Base-by-base conservation (phyloP, 2,329 filamentous ascomycete species). In the Nemania sp. region DNA sequence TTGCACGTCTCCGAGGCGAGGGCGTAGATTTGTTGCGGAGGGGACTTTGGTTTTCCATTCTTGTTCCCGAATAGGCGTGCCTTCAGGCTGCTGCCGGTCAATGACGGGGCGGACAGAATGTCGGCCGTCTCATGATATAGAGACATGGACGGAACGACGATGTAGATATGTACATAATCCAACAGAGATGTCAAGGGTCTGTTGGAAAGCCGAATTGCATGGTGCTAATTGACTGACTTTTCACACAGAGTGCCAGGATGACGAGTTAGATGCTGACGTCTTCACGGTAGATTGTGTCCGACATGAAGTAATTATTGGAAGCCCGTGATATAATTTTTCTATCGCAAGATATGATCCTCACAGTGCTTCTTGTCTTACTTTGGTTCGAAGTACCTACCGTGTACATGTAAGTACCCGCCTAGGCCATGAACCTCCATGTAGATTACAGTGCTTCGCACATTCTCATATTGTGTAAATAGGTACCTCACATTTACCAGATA, bases 121-220 rank as follows among this genome's bases (percentile, higher is more conserved):
- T 87, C 83, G 3, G 90, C 92, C 6, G 93, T 90, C 79, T 98
- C 95, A 74, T 96, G 90, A 75, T 99, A 99, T 58, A 99, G 88
- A 49, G 93, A 96, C 94, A 98, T 98, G 56, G 48, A 46, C 25
- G 21, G n/a, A 18, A 25, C 45, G 32, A 11, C 11, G 15, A 53
- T n/a, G 45, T 20, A 42, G 20, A 29, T 29, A 29, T 3, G 60
- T 52, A 51, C 60, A 59, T 65, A 58, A 54, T 57, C 35, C 60
- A 29, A 32, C 15, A 49, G 21, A n/a, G 5, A 10, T 9, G 25
- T 40, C 43, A 54, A 32, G 32, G n/a, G n/a, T 10, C 17, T 11
- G n/a, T 48, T 34, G 21, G n/a, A 11, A 25, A 7, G 17, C 39
- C 47, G n/a, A 45, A 34, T 40, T 45, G 39, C 49, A 54, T 61